Base-by-base conservation (phyloP, 2,329 filamentous ascomycete species). In the Talaromyces islandicus region DNA sequence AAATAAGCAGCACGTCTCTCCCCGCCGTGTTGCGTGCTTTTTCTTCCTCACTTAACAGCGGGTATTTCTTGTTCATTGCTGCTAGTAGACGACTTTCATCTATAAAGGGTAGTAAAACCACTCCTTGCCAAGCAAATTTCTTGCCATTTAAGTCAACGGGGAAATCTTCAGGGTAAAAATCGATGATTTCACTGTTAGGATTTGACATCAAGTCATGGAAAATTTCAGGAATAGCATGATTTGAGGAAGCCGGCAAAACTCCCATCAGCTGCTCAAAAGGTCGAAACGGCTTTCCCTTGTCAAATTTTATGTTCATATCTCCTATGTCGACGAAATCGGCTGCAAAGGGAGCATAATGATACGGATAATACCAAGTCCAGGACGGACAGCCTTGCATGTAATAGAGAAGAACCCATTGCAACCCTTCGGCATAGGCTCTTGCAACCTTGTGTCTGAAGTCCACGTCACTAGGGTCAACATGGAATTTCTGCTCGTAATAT, bases 321-420 rank as follows among this genome's bases (percentile, higher is more conserved):
- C 82, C 85, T 52, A 99, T 81, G 59, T 92, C 88, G 61, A 89
- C 88, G 73, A 99, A 99, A 74, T 99, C 94, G 57, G 92, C 90
- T 2, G 94, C 94, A 72, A 99, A 99, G 3, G 95, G 94, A 1
- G 94, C 95, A 72, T 99, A 99, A 72, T 99, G 94, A 70, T 97
- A 96, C 0, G 94, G 94, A 71, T 97, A 99, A 73, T 94, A 99
- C 94, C 94, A 99, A 57, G 93, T 95, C 94, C 95, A 99, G 0
- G 92, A 97, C 24, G 94, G 92, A 69, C 94, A 99, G 27, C 94
- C 94, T 75, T 99, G 94, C 75, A 97, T 96, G 74, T 99, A 99
- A 76, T 99, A 99, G 38, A 92, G 81, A 56, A 99, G 80, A 43
- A 99, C 94, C 94, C 95, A 99, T 24, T 89, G 89, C 10, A 99